Conservation (phyloP, 1,139 yeast species). For the Zhuliangozyma blackwelliae region DNA sequence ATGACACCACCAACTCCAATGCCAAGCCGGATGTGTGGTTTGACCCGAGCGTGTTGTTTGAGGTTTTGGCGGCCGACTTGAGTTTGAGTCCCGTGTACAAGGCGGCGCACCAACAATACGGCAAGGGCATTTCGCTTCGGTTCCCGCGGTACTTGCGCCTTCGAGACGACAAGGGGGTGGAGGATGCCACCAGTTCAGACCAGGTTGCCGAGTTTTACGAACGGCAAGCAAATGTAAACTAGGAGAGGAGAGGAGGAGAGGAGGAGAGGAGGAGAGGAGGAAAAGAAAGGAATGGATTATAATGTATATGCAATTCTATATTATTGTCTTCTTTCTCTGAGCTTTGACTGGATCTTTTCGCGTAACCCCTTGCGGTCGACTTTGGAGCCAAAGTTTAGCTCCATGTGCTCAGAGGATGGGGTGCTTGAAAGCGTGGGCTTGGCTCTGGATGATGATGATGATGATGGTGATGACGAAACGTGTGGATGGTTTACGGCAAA, state of each 20-base stretch:
- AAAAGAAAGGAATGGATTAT: neutral
- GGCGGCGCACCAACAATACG: constrained; percentile 74
- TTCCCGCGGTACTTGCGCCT: constrained; percentile 86
- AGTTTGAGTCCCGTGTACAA: constrained; percentile 90
- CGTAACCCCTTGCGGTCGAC: constrained; percentile 17
- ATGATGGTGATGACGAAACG: constrained; percentile 3
- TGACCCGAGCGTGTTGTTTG: constrained; percentile 84
- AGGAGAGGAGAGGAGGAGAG: neutral
- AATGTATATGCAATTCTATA: neutral
- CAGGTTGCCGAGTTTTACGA: constrained; percentile 89
- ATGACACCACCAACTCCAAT: constrained; percentile 56
- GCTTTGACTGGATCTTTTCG: constrained; percentile 32
- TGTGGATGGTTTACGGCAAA: constrained; percentile 4
- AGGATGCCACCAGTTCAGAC: constrained; percentile 85
- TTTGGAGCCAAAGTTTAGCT: constrained; percentile 27
- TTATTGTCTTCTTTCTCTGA: constrained; percentile 30
- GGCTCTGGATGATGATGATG: constrained; percentile 1
- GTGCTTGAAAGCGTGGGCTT: constrained; percentile 16
- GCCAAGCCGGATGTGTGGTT: constrained; percentile 95
- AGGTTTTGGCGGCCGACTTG: constrained; percentile 90
- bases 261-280: neutral
- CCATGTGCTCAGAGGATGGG: constrained; percentile 29
- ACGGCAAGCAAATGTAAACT: constrained; percentile 53
- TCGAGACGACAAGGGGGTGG: constrained; percentile 83
- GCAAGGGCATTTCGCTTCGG: constrained; percentile 85